Percentiles rank a stretch among this genome's conserved stretches.
Conservation (phyloP, 2,329 filamentous ascomycete genomes). For the Aspergillus ruber region DNA sequence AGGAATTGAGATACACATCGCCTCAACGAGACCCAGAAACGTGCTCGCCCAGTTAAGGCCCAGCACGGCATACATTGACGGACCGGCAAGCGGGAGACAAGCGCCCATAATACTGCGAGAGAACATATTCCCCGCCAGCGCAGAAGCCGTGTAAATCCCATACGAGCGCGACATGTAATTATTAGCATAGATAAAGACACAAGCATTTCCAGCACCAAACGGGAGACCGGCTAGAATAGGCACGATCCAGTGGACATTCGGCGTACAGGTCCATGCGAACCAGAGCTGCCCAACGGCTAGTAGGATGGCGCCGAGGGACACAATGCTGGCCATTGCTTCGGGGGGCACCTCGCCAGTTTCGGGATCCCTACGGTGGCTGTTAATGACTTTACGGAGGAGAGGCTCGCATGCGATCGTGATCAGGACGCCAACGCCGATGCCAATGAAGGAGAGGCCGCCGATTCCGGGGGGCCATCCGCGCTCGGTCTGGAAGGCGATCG, state of each 20-base stretch:
- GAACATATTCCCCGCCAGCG: constrained; percentile 69
- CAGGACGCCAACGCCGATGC: constrained; percentile 52
- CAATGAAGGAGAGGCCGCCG: constrained; percentile 68
- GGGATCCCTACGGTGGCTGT: constrained; percentile 64
- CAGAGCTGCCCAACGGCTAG: constrained; percentile 70
- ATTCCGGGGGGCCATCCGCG: constrained; percentile 68
- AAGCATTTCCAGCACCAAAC: constrained; percentile 67
- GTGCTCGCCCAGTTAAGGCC: constrained; percentile 72
- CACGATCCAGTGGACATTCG: constrained; percentile 69
- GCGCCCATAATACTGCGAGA: constrained; percentile 64
- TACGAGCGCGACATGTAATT: constrained; percentile 74
- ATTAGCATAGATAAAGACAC: constrained; percentile 69
- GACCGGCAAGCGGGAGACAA: constrained; percentile 64
- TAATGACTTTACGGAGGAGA: constrained; percentile 66
- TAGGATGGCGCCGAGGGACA: constrained; percentile 68
- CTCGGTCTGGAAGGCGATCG: constrained; percentile 65
- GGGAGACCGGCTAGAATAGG: constrained; percentile 72
- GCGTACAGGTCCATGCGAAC: constrained; percentile 79
- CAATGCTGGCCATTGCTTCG: constrained; percentile 69
- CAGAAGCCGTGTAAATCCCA: constrained; percentile 70
- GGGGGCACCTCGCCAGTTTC: constrained; percentile 64
- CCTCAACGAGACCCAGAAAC: constrained; percentile 63
- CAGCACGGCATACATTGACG: constrained; percentile 61
- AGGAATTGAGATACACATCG: constrained; percentile 66
- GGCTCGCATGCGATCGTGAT: constrained; percentile 52